Evolutionary conservation across 495 filamentous ascomycete species (phyloP).

Genomic region (Aspergillus haitiensis): DNA sequence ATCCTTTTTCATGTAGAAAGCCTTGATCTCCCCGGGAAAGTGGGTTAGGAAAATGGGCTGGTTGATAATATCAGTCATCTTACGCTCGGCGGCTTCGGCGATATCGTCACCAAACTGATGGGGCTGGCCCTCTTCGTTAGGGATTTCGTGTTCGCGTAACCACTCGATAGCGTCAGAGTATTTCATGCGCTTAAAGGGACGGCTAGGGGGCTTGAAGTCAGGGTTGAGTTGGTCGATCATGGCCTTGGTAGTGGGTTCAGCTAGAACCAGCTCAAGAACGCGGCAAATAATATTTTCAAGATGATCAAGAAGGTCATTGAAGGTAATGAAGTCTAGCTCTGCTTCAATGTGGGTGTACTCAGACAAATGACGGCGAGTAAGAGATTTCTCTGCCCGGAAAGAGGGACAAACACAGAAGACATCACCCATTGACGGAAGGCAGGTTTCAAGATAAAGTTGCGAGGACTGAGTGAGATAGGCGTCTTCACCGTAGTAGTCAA

Average conservation of each 20-base stretch:
- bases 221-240: conserved; percentile 84
- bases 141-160: conserved; percentile 83
- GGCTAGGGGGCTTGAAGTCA: conserved; percentile 74
- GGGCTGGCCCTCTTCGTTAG: conserved; percentile 86
- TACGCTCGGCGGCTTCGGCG: conserved; percentile 93
- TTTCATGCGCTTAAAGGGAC: conserved; percentile 93
- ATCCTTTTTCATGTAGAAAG: conserved; percentile 99
- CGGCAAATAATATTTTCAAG: conserved; percentile 86
- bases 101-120: conserved; percentile 97
- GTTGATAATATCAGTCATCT: conserved; percentile 96
- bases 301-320: conserved; percentile 87
- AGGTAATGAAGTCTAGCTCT: conserved; percentile 94
- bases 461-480: conserved; percentile 97
- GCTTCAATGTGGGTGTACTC: conserved; percentile 98
- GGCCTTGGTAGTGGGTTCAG: conserved; percentile 65
- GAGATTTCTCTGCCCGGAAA: conserved; percentile 94
- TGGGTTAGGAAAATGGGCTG: conserved; percentile 93
- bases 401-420: conserved; percentile 98
- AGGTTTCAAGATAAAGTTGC: conserved; percentile 97
- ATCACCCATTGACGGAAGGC: conserved; percentile 83
- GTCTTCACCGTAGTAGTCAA: conserved; percentile 91
- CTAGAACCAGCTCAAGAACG: conserved; percentile 74
- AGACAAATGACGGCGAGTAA: conserved; percentile 90
- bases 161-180: conserved; percentile 94
- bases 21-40: conserved; percentile 97